Base-by-base conservation (phyloP, 1,284 basidiomycete genomes). In the Rhodotorula sp. region DNA sequence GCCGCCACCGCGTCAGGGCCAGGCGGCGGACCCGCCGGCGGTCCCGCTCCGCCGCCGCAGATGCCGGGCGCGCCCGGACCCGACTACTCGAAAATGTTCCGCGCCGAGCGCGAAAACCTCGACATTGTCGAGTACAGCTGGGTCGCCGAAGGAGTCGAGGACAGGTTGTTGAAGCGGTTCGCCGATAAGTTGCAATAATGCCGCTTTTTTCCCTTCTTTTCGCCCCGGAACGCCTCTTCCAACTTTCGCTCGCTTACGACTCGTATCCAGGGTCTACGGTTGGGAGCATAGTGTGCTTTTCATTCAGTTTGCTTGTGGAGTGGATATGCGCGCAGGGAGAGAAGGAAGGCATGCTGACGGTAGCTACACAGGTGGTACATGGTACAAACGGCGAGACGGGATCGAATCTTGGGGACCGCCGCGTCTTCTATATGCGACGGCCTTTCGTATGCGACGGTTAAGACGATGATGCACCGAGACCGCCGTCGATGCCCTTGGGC, bases 61-160 rank as follows among this genome's bases (percentile, higher is more conserved):
- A 78, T 79, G 78, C 79, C 79, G 1, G 79, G 79, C 26, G 72
- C 73, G 48, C 78, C 78, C 20, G 71, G 88, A 57, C 91, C 93
- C 77, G 96, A 99, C 81, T 93, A 87, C 81, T 86, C 84, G 77
- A 98, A 98, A 81, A 81, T 98, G 60, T 96, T 95, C 86, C 91
- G 91, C 77, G 88, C 89, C 6, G 97, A 99, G 82, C 86, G 87
- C 73, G 96, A 98, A 81, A 97, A 97, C 82, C 87, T 99, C 39
- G 90, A 93, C 76, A 89, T 99, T 79, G 68, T 70, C 49, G 70
- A 78, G 64, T 71, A 71, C 57, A 31, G 54, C 23, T 75, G 75
- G 75, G 73, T 74, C n/a, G 62, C 69, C 56, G 64, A 74, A 0
- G 69, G 76, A 39, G 73, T 78, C 58, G 73, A 77, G 51, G 69